Evolutionary conservation across 1,139 yeast species (phyloP).

Genomic region (Sugiyamaella paludigena): DNA sequence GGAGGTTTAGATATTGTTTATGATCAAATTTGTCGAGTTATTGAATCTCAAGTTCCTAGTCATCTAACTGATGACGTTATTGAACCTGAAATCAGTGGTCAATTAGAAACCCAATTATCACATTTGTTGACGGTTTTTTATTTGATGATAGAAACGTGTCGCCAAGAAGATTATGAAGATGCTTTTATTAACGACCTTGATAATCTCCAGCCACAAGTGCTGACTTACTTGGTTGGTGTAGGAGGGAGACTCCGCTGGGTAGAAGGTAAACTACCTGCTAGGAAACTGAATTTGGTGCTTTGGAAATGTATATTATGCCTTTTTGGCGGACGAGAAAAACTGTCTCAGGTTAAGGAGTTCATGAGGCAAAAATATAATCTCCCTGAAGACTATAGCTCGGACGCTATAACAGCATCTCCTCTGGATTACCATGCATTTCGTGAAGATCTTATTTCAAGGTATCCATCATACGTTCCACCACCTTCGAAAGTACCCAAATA

Average conservation of each 20-base stretch:
- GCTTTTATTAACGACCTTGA: conserved; percentile 32
- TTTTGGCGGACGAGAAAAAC: conserved; percentile 56
- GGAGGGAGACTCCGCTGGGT: conserved; percentile 69
- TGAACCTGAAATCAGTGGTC: conserved; percentile 11
- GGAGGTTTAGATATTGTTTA: conserved; percentile 26
- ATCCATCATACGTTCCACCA: conserved; percentile 61
- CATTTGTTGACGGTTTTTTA: conserved; percentile 55
- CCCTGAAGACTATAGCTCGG: conserved; percentile 31
- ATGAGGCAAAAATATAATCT: conserved; percentile 48
- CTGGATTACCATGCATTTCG: conserved; percentile 76
- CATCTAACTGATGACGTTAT: conserved; percentile 12
- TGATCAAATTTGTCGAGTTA: conserved; percentile 18
- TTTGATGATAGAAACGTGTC: conserved; percentile 43
- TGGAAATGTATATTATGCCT: conserved; percentile 61
- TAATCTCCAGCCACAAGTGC: conserved; percentile 38
- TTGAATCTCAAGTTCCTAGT: conserved; percentile 25
- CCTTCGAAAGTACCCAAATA: conserved; percentile 47
- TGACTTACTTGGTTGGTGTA: conserved; percentile 48
- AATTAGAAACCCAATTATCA: conserved; percentile 36
- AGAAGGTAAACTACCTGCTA: conserved; percentile 35
- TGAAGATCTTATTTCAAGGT: conserved; percentile 70
- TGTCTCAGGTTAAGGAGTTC: conserved; percentile 50
- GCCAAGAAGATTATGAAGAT: conserved; percentile 26
- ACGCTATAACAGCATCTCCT: conserved; percentile 58
- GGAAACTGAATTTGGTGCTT: conserved; percentile 50